Percentiles rank a stretch among this genome's conserved stretches.
Conservation (phyloP, 805 yeast species). For the Metschnikowia cubensis region DNA sequence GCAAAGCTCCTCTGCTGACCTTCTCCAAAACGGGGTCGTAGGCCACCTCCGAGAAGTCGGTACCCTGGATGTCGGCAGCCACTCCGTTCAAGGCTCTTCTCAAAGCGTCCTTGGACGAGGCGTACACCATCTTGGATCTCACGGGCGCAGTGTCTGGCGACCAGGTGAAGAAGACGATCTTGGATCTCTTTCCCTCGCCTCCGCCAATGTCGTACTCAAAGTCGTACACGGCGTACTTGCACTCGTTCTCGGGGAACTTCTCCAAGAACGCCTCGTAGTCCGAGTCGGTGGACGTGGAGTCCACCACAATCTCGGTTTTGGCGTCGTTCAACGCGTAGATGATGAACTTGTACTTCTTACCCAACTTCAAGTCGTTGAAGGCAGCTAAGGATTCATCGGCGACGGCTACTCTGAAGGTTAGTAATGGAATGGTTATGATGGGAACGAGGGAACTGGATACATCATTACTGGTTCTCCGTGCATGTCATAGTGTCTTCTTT, state of each 20-base stretch:
- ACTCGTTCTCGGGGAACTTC: slow-evolving; percentile 90
- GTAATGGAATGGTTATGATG: slow-evolving; percentile 10
- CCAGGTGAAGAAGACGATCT: slow-evolving; percentile 76
- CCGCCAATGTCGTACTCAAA: slow-evolving; percentile 88
- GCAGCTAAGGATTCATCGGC: slow-evolving; percentile 86
- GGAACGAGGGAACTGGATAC: background rate
- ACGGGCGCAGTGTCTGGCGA: slow-evolving; percentile 97
- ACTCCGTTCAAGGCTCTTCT: slow-evolving; percentile 97
- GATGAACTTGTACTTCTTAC: slow-evolving; percentile 82
- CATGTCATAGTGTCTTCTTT: no score
- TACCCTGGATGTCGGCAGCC: slow-evolving; percentile 93
- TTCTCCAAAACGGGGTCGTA: slow-evolving; percentile 88
- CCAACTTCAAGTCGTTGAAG: slow-evolving; percentile 93
- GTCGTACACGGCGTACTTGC: slow-evolving; percentile 95
- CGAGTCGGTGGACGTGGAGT: slow-evolving; percentile 66
- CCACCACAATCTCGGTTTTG: slow-evolving; percentile 89
- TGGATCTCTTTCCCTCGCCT: slow-evolving; percentile 92
- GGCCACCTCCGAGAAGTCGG: slow-evolving; percentile 95
- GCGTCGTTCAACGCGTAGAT: slow-evolving; percentile 76
- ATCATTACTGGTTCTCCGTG: no score
- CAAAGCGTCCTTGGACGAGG: slow-evolving; percentile 95
- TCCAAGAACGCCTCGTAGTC: slow-evolving; percentile 85
- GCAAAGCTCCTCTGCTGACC: slow-evolving; percentile 71
- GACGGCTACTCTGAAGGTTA: slow-evolving; percentile 39
- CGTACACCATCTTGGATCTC: slow-evolving; percentile 96